Conservation (phyloP, 345 rosid genomes). For the Draba incana region DNA sequence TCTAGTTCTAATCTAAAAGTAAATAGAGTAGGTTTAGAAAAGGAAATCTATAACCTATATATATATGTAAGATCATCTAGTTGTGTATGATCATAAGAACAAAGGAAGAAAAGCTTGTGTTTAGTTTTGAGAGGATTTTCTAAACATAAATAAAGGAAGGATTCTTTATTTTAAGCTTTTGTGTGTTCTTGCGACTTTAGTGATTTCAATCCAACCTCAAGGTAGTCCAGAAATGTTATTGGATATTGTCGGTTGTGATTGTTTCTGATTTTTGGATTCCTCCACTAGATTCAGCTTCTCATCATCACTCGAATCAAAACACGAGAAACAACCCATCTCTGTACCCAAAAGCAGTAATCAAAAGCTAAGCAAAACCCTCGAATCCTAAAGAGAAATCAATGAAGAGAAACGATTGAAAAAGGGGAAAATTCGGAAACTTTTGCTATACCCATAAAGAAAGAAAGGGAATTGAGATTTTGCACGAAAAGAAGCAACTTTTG, state of each 20-base stretch:
- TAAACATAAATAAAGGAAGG: no score
- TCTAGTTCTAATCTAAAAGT: no score
- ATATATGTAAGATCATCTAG: no score
- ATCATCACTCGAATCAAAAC: conserved; percentile 87
- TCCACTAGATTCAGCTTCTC: conserved; percentile 70
- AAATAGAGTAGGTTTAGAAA: no score
- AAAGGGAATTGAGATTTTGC: conserved; percentile 38
- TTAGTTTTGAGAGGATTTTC: no score
- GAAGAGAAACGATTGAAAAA: conserved; percentile 5
- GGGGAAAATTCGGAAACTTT: conserved; percentile 20
- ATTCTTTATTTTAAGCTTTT: no score
- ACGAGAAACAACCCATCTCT: conserved; percentile 92
- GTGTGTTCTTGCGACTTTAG: not conserved
- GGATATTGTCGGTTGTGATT: conserved; percentile 52
- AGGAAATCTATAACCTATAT: no score
- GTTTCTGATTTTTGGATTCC: conserved; percentile 59
- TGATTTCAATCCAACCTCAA: conserved; percentile 55
- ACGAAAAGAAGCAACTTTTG: conserved; percentile 34
- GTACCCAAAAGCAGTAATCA: not conserved
- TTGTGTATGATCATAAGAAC: no score
- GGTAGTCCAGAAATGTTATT: conserved; percentile 67
- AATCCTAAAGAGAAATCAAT: conserved; percentile 28
- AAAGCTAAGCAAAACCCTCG: conserved; percentile 25
- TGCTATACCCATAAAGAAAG: conserved; percentile 12
- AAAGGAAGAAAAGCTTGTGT: no score